phyloP scores from a whole-genome alignment of 1,139 yeast species.

The Sugiyamaella neomexicana region DNA sequence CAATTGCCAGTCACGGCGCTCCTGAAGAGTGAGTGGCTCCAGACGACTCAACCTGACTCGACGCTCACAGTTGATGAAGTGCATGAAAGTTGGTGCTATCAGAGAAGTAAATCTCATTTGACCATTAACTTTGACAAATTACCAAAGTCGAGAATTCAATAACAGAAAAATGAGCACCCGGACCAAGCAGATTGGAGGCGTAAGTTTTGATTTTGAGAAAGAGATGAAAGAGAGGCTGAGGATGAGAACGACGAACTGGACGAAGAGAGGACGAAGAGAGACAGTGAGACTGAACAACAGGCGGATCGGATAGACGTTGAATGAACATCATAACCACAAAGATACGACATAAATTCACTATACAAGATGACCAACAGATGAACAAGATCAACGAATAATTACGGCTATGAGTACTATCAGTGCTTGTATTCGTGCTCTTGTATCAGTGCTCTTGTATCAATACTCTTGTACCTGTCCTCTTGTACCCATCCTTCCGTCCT shows the following conservation, averaged over 20 bases:
- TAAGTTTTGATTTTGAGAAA: conserved; percentile 28
- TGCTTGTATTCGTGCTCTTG: too few relatives aligned
- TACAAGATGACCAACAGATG: too few relatives aligned
- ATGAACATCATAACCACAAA: too few relatives aligned
- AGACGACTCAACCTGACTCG: conserved; percentile 6
- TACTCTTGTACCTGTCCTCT: too few relatives aligned
- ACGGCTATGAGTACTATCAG: too few relatives aligned
- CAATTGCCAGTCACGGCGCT: conserved; percentile 2
- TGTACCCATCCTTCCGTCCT: too few relatives aligned
- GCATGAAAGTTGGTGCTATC: conserved; percentile 10
- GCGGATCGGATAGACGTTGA: too few relatives aligned
- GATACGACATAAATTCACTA: too few relatives aligned
- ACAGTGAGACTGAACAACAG: too few relatives aligned
- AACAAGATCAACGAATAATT: too few relatives aligned
- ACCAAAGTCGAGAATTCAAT: conserved; percentile 15
- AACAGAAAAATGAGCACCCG: conserved; percentile 38
- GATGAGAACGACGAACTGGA: not conserved
- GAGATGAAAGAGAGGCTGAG: not conserved
- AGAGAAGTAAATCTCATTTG: conserved; percentile 5
- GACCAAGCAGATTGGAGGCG: conserved; percentile 43
- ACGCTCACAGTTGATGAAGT: not conserved
- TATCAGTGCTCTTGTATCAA: too few relatives aligned
- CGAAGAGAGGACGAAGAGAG: too few relatives aligned
- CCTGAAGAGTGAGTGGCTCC: not conserved
- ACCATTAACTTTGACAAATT: conserved; percentile 14